Conservation (phyloP, 148 eudicot species). For the Cornus florida region DNA sequence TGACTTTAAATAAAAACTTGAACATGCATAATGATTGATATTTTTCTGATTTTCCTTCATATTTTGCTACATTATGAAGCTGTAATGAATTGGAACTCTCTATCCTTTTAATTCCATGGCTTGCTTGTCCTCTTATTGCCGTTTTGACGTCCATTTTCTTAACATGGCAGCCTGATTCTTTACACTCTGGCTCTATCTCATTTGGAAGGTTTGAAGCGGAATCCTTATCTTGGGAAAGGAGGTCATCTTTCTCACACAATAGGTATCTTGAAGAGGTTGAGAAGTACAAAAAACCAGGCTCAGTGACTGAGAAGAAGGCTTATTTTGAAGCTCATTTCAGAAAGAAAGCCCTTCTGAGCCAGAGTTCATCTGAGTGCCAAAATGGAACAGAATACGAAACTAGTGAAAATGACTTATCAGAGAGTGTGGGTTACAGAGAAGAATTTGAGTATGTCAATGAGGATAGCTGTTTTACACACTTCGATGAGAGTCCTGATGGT, state of each 20-base stretch:
- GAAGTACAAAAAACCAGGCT: constrained; percentile 71
- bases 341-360: constrained; percentile 51
- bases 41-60: too few relatives aligned
- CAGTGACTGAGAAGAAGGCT: constrained; percentile 74
- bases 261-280: constrained; percentile 79
- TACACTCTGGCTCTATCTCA: constrained; percentile 77
- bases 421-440: constrained; percentile 19
- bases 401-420: constrained; percentile 33
- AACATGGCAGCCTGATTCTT: constrained; percentile 47
- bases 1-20: too few relatives aligned
- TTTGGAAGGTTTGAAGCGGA: constrained; percentile 78
- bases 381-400: constrained; percentile 30
- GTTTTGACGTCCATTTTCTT: not conserved
- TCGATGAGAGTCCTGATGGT: constrained; percentile 31
- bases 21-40: too few relatives aligned
- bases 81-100: too few relatives aligned
- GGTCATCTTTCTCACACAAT: constrained; percentile 78
- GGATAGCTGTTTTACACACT: constrained; percentile 12
- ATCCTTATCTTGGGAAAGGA: constrained; percentile 73
- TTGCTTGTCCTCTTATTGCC: too few relatives aligned
- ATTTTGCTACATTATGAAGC: too few relatives aligned
- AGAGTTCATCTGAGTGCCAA: constrained; percentile 43
- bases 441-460: constrained; percentile 26
- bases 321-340: constrained; percentile 76
- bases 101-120: too few relatives aligned